Conservation (phyloP, 768 basidiomycete genomes). For the Russula ochroleuca region DNA sequence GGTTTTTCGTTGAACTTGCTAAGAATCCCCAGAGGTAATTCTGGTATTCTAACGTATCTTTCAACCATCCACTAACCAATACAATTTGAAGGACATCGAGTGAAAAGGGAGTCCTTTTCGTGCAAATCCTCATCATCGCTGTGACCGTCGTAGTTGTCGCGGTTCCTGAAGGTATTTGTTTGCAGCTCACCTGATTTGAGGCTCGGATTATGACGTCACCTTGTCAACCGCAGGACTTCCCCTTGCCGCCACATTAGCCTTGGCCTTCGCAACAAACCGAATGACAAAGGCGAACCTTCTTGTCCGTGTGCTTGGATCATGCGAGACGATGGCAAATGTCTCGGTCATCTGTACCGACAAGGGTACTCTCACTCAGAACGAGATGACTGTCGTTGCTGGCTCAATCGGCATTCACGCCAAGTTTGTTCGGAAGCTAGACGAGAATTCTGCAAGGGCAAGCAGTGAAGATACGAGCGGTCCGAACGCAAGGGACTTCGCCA, state of each 20-base stretch:
- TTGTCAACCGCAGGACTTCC: conserved; percentile 61
- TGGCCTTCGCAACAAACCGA: conserved; percentile 97
- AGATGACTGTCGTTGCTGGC: conserved; percentile 94
- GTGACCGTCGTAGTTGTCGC: conserved; percentile 90
- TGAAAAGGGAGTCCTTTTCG: conserved; percentile 85
- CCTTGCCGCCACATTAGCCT: conserved; percentile 90
- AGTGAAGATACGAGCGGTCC: conserved; percentile 47
- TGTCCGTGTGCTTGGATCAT: conserved; percentile 92
- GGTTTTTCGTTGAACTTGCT: conserved; percentile 88
- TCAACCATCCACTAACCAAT: neutral
- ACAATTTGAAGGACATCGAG: conserved; percentile 51
- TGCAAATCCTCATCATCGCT: conserved; percentile 89
- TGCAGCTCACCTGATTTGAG: conserved; percentile 9
- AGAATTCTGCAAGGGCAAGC: conserved; percentile 68
- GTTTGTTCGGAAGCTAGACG: conserved; percentile 75
- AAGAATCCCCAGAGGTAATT: conserved; percentile 53
- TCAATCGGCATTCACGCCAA: conserved; percentile 93
- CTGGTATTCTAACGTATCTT: neutral
- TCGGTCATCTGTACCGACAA: conserved; percentile 96
- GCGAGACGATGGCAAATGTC: conserved; percentile 98
- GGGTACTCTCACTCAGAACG: conserved; percentile 93
- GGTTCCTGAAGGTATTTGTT: conserved; percentile 64
- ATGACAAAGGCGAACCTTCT: conserved; percentile 95
- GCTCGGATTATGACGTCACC: conserved; percentile 8
- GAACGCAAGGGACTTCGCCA: conserved; percentile 69